Percentiles rank a stretch among this genome's conserved stretches.
Conservation (phyloP, 2,329 filamentous ascomycete species). For the Knufia petricola region DNA sequence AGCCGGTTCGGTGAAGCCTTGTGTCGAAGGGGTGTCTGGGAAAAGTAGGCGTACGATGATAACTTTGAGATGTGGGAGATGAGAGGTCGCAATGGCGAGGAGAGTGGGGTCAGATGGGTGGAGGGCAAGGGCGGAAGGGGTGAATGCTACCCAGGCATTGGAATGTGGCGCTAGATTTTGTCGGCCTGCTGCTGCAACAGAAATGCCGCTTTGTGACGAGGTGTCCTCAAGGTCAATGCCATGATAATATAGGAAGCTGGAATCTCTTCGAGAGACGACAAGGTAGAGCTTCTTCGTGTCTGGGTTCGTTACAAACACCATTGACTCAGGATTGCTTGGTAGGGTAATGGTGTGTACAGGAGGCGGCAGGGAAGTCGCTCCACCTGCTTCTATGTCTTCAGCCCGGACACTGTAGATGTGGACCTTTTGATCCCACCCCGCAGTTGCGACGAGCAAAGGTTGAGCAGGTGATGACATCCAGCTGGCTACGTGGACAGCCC, state of each 20-base stretch:
- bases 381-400: constrained; percentile 14
- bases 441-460: constrained; percentile 37
- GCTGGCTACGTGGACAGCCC: constrained; percentile 41
- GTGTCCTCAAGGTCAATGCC: constrained; percentile 17
- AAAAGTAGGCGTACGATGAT: constrained; percentile 50
- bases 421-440: constrained; percentile 52
- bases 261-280: constrained; percentile 47
- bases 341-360: constrained; percentile 36
- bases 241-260: constrained; percentile 51
- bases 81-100: constrained; percentile 51
- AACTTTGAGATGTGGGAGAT: constrained; percentile 53
- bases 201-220: constrained; percentile 18
- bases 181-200: constrained; percentile 38
- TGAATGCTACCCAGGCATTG: constrained; percentile 56
- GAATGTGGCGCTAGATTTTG: constrained; percentile 55
- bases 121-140: constrained; percentile 47
- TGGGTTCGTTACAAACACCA: constrained; percentile 44
- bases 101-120: constrained; percentile 46
- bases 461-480: constrained; percentile 13
- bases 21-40: constrained; percentile 27
- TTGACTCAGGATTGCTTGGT: constrained; percentile 48
- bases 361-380: constrained; percentile 29
- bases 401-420: constrained; percentile 38
- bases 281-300: constrained; percentile 41
- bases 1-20: constrained; percentile 4